Percentiles rank a stretch among this genome's conserved stretches.
Evolutionary conservation across 2,329 filamentous ascomycete genomes (phyloP).

Genomic region (Penicillium sp.): DNA sequence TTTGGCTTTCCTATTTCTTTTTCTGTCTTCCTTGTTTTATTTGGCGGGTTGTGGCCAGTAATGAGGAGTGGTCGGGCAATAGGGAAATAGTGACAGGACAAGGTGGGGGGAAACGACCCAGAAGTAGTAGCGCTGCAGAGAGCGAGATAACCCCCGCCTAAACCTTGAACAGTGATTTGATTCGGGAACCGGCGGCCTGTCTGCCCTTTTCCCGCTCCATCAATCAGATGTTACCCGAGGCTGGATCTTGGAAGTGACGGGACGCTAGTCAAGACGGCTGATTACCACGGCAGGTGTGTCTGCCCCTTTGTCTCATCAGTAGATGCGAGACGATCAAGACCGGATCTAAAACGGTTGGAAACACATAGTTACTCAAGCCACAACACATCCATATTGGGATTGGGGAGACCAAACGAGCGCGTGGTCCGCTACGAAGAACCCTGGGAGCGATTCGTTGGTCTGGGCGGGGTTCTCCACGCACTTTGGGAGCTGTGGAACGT

Average conservation of each 20-base stretch:
- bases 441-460: constrained; percentile 5
- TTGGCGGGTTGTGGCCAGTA: neutral
- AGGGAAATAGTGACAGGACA: constrained; percentile 2
- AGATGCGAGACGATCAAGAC: neutral
- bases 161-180: constrained; percentile 18
- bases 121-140: constrained; percentile 2
- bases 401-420: neutral
- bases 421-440: constrained; percentile 3
- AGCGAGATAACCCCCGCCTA: constrained; percentile 15
- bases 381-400: neutral
- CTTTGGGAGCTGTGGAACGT: constrained; percentile 6
- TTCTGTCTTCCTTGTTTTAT: neutral
- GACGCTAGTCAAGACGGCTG: constrained; percentile 18
- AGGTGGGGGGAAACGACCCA: constrained; percentile 9
- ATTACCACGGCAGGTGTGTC: constrained; percentile 4
- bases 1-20: neutral
- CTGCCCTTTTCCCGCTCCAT: constrained; percentile 6
- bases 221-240: constrained; percentile 22
- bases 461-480: constrained; percentile 12
- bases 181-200: constrained; percentile 8
- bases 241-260: constrained; percentile 11
- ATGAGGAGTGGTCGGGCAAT: neutral
- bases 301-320: constrained; percentile 1
- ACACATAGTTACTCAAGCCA: constrained; percentile 5
- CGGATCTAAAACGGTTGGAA: constrained; percentile 7